Conservation (phyloP, 176 grass and related monocot genomes). For the Panicum miliaceum region DNA sequence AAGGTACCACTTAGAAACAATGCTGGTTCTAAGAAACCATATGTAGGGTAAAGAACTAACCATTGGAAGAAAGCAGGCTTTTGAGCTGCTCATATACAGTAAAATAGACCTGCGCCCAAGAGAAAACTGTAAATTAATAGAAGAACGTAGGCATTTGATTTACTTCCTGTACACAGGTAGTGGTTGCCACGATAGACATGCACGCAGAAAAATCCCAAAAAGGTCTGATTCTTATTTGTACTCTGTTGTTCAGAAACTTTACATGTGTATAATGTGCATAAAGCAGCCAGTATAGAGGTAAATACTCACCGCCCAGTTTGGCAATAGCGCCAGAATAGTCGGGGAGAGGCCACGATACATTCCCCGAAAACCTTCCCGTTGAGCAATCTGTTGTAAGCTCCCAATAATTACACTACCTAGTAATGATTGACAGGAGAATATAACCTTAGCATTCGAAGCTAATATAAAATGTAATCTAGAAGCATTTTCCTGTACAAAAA, state of each 20-base stretch:
- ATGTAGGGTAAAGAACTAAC: conserved; percentile 61
- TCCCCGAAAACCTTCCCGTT: conserved; percentile 82
- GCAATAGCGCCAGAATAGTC: conserved; percentile 82
- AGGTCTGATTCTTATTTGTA: not conserved
- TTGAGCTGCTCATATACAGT: conserved; percentile 96
- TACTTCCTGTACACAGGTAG: not conserved
- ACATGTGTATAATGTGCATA: not conserved
- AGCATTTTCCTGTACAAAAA: not conserved
- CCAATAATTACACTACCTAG: conserved; percentile 88
- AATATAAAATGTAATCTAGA: conserved; percentile 19
- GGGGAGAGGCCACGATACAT: conserved; percentile 93
- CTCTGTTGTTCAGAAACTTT: not conserved
- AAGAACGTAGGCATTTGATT: not conserved
- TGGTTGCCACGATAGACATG: not conserved
- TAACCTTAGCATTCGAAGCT: conserved; percentile 18
- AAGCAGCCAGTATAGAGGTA: conserved; percentile 33
- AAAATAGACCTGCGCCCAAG: conserved; percentile 75
- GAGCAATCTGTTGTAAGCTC: conserved; percentile 84
- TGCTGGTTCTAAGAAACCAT: conserved; percentile 13
- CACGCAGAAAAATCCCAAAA: not conserved
- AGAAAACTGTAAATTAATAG: conserved; percentile 23
- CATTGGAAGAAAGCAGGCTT: conserved; percentile 68
- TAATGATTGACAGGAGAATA: conserved; percentile 29
- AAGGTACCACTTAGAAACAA: conserved; percentile 30
- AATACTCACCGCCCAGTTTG: conserved; percentile 97